Evolutionary conservation across 1,284 basidiomycete species (phyloP), one percentile per base, ranked within the genome.

Genomic region (Thecaphora thlaspeos): DNA sequence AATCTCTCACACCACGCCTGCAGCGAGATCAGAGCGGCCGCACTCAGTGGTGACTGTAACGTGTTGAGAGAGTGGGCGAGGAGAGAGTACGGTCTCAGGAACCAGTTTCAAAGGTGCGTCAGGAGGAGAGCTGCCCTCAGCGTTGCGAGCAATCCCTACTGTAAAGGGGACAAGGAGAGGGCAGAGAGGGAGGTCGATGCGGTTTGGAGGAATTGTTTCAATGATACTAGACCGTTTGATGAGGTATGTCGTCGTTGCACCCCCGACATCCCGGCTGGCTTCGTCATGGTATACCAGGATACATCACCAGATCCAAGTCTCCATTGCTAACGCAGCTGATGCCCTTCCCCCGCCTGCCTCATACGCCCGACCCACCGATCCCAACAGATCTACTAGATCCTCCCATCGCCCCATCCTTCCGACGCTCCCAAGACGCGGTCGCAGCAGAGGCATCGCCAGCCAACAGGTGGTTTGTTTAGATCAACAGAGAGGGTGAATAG

Each of bases 161-260:
- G 91, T 76, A 85, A 86, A 2, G 57, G 56, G 0, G 84, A 87
- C 65, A 80, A 82, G 42, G 88, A 83, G 14, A 82, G 87, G 44
- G 94, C 94, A 5, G 89, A 91, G 77, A 83, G 84, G 53, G 90
- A 86, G 2, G 93, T 97, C 44, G 94, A 96, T 68, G 90, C 96
- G 78, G 94, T 96, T 41, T 98, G 89, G 87, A 89, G 91, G 70
- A 91, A 89, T 70, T 98, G 94, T 79, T 94, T 92, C 80, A 86
- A 84, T 43, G 94, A 98, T 78, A 97, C 93, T 8, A 81, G 93
- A 66, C 94, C 94, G 8, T 98, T 97, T 79, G 94, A 97, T 79
- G 91, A 96, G 86, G 90, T 93, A n/a, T n/a, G n/a, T n/a, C n/a
- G n/a, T n/a, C n/a, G n/a, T n/a, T n/a, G n/a, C n/a, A n/a, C n/a